Base-by-base conservation (phyloP, 345 rosid genomes). In the Viola odorata region DNA sequence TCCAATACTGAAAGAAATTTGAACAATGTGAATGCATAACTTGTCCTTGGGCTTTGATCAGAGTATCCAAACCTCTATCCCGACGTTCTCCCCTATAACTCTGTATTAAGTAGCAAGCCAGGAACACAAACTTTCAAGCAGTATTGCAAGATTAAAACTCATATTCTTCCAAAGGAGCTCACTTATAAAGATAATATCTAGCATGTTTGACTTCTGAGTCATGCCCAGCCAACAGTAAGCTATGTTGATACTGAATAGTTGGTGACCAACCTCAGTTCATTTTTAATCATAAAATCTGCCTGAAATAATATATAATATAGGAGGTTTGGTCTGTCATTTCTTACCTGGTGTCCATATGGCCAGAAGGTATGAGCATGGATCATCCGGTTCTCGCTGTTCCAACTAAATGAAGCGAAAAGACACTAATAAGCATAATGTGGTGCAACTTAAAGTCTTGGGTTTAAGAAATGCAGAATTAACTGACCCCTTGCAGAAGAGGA, bases 281-380 rank as follows among this genome's bases (percentile, higher is more conserved):
- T 39, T 15, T 38, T 16, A 12, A 57, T 8, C 5, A n/a, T n/a
- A 9, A 47, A 47, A 47, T 54, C 40, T 58, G 15, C 58, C 37
- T 17, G 11, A 50, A 55, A 23, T 37, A 60, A 55, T n/a, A 38
- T 23, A 23, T 17, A 41, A 14, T 4, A 23, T 12, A 49, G 40
- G 17, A 50, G 37, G 41, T 50, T 53, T 6, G 5, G 11, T 12
- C 12, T 39, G 41, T 57, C 37, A 12, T 42, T 41, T 14, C 57
- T 37, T 64, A 64, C 77, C 77, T 55, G 73, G 77, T 51, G 78
- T 60, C 73, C 77, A 74, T 50, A 68, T 68, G 32, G 78, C 78
- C 9, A 74, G 63, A 41, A 74, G 78, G 52, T 74, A 74, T 44
- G 77, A 38, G 39, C 54, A 59, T 36, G 73, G 73, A 51, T 74